Base-by-base conservation (phyloP, 306 rosid genomes). In the Gleditsia sinensis region DNA sequence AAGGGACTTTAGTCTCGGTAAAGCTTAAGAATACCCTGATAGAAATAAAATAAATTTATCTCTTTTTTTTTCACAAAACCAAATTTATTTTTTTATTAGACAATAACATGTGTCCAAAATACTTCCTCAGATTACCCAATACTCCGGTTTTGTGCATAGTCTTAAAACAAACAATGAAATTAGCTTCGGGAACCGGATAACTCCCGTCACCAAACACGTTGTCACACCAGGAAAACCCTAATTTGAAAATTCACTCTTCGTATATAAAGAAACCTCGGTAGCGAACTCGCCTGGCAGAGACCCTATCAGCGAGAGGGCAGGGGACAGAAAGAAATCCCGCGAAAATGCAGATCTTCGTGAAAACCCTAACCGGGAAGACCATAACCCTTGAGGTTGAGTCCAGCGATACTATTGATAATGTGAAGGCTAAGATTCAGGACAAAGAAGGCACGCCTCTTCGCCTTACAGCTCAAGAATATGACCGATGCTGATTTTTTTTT, bases 351-450 rank as follows among this genome's bases (percentile, higher is more conserved):
- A 93, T 93, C 82, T 93, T 93, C 76, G 98, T 93, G 88, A 93
- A 93, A 86, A 93, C 98, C 84, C 94, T 93, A 2, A 93, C 98
- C 0, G 98, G 98, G 71, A 93, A 93, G 92, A 93, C 98, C 68
- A 93, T 93, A 78, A 93, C 98, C 75, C 96, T 93, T n/a, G 98
- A 93, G 92, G 98, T 93, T 54, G 98, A 93, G 80, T 91, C 97
- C 54, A 91, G 97, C 65, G 98, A 93, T 55, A 93, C 98, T 51
- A 93, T 93, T 33, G 98, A 93, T 27, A 93, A 93, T 79, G 98
- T 93, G 32, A 93, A 93, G 75, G 75, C 97, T 7, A 93, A 93
- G 88, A 93, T 93, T 75, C 98, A 93, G 76, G 98, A 93, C 90
- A 93, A 93, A 82, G 98, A 93, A 86, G 98, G 98, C 87, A 32